Percentiles rank a stretch among this genome's conserved stretches.
phyloP scores from a whole-genome alignment of 352 stramenopile genomes.

The Globisporangium splendens region DNA sequence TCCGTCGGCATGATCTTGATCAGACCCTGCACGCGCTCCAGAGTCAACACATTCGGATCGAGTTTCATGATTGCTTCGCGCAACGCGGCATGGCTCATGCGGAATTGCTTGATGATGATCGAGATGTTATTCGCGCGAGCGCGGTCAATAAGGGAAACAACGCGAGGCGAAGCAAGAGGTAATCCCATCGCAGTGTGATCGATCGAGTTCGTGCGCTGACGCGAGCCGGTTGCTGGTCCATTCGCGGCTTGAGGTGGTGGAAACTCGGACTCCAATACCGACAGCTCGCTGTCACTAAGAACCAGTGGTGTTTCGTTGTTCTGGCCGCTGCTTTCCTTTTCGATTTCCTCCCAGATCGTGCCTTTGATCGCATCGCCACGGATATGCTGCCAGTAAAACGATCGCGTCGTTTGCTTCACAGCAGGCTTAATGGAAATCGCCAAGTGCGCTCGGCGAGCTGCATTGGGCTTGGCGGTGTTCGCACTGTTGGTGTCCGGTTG shows the following conservation, averaged over 20 bases:
- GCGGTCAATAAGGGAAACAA: conserved; percentile 78
- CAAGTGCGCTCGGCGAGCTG: conserved; percentile 40
- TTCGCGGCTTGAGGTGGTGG: conserved; percentile 44
- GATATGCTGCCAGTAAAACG: conserved; percentile 79
- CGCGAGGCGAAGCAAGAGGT: conserved; percentile 44
- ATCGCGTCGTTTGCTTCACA: conserved; percentile 51
- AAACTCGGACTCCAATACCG: conserved; percentile 57
- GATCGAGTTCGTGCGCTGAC: conserved; percentile 37
- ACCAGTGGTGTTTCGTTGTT: conserved; percentile 53
- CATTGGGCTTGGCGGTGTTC: conserved; percentile 10
- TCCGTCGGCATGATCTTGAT: conserved; percentile 87
- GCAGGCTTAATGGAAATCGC: conserved; percentile 61
- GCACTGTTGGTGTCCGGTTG: conserved; percentile 3
- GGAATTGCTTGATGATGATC: conserved; percentile 96
- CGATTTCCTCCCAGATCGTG: conserved; percentile 80
- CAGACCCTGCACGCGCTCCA: conserved; percentile 81
- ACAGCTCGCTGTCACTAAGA: conserved; percentile 45
- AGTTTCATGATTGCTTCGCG: conserved; percentile 82
- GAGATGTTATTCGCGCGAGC: conserved; percentile 88
- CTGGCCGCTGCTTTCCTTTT: conserved; percentile 45
- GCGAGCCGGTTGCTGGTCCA: conserved; percentile 26
- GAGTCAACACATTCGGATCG: conserved; percentile 65
- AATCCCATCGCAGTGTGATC: conserved; percentile 36
- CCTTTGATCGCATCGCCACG: conserved; percentile 53
- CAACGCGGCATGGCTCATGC: conserved; percentile 86